Conservation (phyloP, 1,139 yeast species). For the Candida tetrigidarum region DNA sequence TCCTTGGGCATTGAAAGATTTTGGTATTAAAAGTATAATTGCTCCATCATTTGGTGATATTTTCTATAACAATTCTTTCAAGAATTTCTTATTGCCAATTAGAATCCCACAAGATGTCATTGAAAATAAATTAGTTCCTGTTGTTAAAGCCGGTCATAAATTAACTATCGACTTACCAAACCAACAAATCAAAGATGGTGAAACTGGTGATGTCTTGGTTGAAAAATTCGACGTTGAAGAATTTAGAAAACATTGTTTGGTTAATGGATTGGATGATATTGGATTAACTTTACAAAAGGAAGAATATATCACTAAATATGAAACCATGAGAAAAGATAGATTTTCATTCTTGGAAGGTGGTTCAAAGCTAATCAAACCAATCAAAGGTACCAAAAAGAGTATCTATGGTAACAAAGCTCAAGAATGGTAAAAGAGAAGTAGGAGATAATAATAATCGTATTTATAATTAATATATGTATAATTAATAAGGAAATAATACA, state of each 20-base stretch:
- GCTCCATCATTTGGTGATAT: slow-evolving; percentile 99
- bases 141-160: slow-evolving; percentile 72
- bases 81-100: slow-evolving; percentile 92
- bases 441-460: background rate
- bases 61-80: slow-evolving; percentile 94
- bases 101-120: slow-evolving; percentile 81
- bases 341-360: slow-evolving; percentile 95
- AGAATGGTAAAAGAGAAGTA: slow-evolving; percentile 60
- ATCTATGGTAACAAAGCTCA: slow-evolving; percentile 71
- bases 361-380: slow-evolving; percentile 66
- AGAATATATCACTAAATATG: slow-evolving; percentile 71
- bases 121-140: slow-evolving; percentile 69
- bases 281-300: slow-evolving; percentile 95
- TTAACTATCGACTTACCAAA: slow-evolving; percentile 84
- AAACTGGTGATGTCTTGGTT: slow-evolving; percentile 72
- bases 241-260: slow-evolving; percentile 92
- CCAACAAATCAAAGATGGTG: slow-evolving; percentile 73
- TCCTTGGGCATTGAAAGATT: slow-evolving; percentile 98
- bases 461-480: background rate
- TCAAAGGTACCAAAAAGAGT: slow-evolving; percentile 71
- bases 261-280: slow-evolving; percentile 95
- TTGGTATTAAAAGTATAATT: slow-evolving; percentile 92
- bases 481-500: slow-evolving; percentile 1
- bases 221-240: slow-evolving; percentile 85
- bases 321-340: slow-evolving; percentile 70